Conservation (phyloP, 371 early-diverging fungal genomes). For the Circinella minor region DNA sequence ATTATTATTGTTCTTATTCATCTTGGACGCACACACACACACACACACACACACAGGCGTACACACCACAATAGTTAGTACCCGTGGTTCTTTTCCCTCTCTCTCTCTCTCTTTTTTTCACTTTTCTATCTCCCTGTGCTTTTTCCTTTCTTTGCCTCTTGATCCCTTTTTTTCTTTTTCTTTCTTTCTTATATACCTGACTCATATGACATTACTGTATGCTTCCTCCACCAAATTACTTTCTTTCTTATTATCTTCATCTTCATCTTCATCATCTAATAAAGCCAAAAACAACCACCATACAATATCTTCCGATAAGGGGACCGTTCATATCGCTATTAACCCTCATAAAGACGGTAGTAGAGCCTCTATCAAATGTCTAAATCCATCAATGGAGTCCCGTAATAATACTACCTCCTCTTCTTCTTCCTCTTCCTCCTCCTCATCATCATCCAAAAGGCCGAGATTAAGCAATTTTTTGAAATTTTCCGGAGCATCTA, state of each 20-base stretch:
- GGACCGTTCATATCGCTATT: conserved; percentile 19
- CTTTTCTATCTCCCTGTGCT: neutral
- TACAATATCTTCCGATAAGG: conserved; percentile 14
- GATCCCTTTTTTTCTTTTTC: neutral
- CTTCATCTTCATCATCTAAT: neutral
- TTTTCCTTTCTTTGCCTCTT: neutral
- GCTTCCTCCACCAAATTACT: conserved; percentile 10
- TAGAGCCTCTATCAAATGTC: conserved; percentile 20
- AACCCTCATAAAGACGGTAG: conserved; percentile 24
- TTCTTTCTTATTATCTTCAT: conserved; percentile 10
- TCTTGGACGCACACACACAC: neutral
- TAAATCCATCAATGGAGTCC: neutral
- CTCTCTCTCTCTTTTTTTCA: conserved; percentile 8
- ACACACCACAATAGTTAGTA: neutral
- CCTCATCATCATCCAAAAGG: neutral
- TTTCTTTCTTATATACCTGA: neutral
- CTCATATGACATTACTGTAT: conserved; percentile 11
- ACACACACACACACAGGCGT: too few species aligned
- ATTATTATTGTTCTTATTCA: neutral
- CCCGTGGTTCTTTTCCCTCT: neutral
- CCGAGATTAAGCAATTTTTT: conserved; percentile 5
- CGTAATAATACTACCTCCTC: neutral
- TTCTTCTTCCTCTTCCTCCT: neutral
- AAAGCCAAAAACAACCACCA: conserved; percentile 5
- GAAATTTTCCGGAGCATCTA: conserved; percentile 9